Percentiles rank a stretch among this genome's conserved stretches.
These are phyloP conservation scores for Lentinula edodes DNA, from an alignment of 768 basidiomycete species.

Conservation along the genomic window DNA sequence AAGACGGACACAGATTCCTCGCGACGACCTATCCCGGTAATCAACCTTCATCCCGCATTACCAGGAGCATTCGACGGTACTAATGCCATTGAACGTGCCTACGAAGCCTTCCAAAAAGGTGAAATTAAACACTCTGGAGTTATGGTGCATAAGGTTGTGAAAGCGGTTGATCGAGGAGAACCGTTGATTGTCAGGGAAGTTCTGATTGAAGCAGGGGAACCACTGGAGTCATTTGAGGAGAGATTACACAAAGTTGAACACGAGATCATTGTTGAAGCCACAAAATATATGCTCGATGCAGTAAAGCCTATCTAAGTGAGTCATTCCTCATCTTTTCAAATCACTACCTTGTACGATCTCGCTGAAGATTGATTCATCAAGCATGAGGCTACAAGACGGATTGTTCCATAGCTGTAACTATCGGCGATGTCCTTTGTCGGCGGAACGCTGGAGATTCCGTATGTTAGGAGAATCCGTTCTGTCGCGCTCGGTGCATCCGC, in stretches of 20 bases:
- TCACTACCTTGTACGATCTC: background rate
- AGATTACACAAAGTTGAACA: slow-evolving; percentile 84
- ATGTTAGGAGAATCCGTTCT: no score
- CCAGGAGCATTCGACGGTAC: slow-evolving; percentile 96
- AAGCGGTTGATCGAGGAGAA: slow-evolving; percentile 89
- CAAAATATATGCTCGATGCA: slow-evolving; percentile 62
- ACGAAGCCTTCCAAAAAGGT: slow-evolving; percentile 80
- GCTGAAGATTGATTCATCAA: background rate
- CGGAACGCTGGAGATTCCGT: background rate
- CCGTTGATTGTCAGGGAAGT: slow-evolving; percentile 81
- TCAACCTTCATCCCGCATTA: slow-evolving; percentile 95
- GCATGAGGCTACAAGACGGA: background rate
- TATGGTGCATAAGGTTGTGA: slow-evolving; percentile 93
- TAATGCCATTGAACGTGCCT: slow-evolving; percentile 86
- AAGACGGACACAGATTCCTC: slow-evolving; percentile 17
- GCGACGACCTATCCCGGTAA: slow-evolving; percentile 59
- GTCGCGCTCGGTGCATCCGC: no score
- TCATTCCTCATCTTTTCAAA: background rate
- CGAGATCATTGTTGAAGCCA: slow-evolving; percentile 85
- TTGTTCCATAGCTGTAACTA: background rate
- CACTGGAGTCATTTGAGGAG: slow-evolving; percentile 64
- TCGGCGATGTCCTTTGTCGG: background rate
- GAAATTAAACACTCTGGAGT: slow-evolving; percentile 75
- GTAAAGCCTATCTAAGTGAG: slow-evolving; percentile 25
- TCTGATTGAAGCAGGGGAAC: slow-evolving; percentile 65